Conservation (phyloP, 768 basidiomycete genomes). For the Boletus coccyginus region DNA sequence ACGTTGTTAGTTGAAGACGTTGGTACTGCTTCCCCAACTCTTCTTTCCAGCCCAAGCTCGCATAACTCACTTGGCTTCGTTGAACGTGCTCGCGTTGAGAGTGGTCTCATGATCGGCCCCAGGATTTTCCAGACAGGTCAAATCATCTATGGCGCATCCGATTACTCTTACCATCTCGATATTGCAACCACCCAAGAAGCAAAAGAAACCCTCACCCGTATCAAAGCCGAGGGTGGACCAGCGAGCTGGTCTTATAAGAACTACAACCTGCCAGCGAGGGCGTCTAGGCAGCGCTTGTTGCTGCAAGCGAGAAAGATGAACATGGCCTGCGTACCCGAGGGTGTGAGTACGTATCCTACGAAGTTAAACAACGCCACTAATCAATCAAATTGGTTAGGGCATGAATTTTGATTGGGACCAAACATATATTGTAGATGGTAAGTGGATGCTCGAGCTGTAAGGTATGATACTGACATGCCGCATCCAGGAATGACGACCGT, state of each 20-base stretch:
- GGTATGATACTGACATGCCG: background rate
- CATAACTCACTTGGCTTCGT: slow-evolving; percentile 59
- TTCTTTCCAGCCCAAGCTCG: slow-evolving; percentile 53
- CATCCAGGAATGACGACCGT: slow-evolving; percentile 69
- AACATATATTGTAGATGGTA: slow-evolving; percentile 77
- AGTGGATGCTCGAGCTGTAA: slow-evolving; percentile 4
- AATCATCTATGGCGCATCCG: slow-evolving; percentile 44
- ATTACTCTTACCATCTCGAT: slow-evolving; percentile 63
- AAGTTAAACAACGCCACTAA: background rate
- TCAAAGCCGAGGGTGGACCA: slow-evolving; percentile 71
- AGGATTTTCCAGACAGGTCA: slow-evolving; percentile 71
- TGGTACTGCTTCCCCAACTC: background rate
- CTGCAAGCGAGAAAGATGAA: slow-evolving; percentile 57
- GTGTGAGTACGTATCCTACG: slow-evolving; percentile 34
- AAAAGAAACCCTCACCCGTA: slow-evolving; percentile 58
- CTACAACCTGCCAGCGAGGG: slow-evolving; percentile 66
- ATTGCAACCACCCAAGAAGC: slow-evolving; percentile 63
- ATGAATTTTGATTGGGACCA: slow-evolving; percentile 81
- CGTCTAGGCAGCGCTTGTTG: slow-evolving; percentile 65
- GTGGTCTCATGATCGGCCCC: slow-evolving; percentile 65
- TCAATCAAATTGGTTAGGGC: slow-evolving; percentile 36
- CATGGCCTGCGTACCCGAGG: slow-evolving; percentile 75
- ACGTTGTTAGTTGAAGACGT: slow-evolving; percentile 11
- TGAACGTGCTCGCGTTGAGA: slow-evolving; percentile 67
- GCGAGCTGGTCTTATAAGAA: slow-evolving; percentile 77